Conservation (phyloP, 2,329 filamentous ascomycete genomes). For the Cladophialophora chaetospira region DNA sequence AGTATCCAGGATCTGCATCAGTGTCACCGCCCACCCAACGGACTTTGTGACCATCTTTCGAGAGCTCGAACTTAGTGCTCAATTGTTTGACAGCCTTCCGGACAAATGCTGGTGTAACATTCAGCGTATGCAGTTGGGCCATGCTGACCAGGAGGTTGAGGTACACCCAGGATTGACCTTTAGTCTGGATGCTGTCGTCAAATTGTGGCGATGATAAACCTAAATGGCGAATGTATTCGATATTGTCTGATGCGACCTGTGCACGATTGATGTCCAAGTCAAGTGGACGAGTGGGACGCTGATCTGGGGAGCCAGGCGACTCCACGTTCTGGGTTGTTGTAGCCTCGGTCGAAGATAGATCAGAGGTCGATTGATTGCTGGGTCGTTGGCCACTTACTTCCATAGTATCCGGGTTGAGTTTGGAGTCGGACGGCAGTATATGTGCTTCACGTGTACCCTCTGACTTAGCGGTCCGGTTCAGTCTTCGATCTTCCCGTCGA, state of each 20-base stretch:
- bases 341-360: slow-evolving; percentile 8
- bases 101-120: slow-evolving; percentile 77
- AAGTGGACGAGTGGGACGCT: slow-evolving; percentile 73
- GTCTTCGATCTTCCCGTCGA: slow-evolving; percentile 31
- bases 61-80: slow-evolving; percentile 76
- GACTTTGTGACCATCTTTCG: slow-evolving; percentile 74
- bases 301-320: slow-evolving; percentile 55
- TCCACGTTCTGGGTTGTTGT: slow-evolving; percentile 11
- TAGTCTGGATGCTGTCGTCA: not conserved
- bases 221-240: slow-evolving; percentile 52
- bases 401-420: slow-evolving; percentile 26
- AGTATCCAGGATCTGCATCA: slow-evolving; percentile 67
- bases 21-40: slow-evolving; percentile 73
- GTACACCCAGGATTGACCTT: slow-evolving; percentile 32
- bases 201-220: slow-evolving; percentile 30
- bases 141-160: slow-evolving; percentile 71
- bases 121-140: slow-evolving; percentile 82
- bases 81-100: slow-evolving; percentile 69
- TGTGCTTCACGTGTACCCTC: slow-evolving; percentile 47
- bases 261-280: slow-evolving; percentile 78
- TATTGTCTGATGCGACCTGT: slow-evolving; percentile 74
- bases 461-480: slow-evolving; percentile 22
- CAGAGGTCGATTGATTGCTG: slow-evolving; percentile 1
- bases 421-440: slow-evolving; percentile 41
- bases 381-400: not conserved